Conservation (phyloP, 2,329 filamentous ascomycete genomes). For the Aureobasidium mangrovei region DNA sequence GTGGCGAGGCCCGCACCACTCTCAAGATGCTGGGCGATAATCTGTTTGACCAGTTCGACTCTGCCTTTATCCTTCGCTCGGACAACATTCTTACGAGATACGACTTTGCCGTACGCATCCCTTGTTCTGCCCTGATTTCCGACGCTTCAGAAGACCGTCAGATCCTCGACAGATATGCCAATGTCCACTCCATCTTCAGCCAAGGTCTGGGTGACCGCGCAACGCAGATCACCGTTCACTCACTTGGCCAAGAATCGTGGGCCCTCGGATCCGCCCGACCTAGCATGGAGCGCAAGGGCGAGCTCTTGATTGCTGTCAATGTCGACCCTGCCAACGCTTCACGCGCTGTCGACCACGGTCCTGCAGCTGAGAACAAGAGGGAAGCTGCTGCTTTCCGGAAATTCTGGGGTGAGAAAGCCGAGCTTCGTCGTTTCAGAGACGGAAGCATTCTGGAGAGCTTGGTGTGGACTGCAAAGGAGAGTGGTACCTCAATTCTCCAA, state of each 20-base stretch:
- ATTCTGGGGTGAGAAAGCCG: constrained; percentile 93
- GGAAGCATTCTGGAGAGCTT: constrained; percentile 89
- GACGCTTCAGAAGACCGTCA: constrained; percentile 21
- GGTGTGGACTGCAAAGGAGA: constrained; percentile 60
- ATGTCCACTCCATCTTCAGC: constrained; percentile 56
- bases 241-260: constrained; percentile 27
- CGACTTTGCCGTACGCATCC: constrained; percentile 43
- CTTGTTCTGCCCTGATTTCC: constrained; percentile 24
- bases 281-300: constrained; percentile 21
- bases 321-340: constrained; percentile 64
- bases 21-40: constrained; percentile 66
- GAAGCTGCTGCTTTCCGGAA: constrained; percentile 72
- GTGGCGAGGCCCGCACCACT: constrained; percentile 65
- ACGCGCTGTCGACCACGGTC: constrained; percentile 79
- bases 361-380: constrained; percentile 74
- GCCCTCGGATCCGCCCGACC: constrained; percentile 25
- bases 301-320: constrained; percentile 56
- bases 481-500: constrained; percentile 57
- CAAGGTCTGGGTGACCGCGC: constrained; percentile 69
- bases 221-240: constrained; percentile 49
- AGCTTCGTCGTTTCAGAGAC: constrained; percentile 89
- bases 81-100: constrained; percentile 45
- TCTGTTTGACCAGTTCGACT: constrained; percentile 69
- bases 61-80: constrained; percentile 64
- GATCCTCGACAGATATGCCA: constrained; percentile 38